Base-by-base conservation (phyloP, 2,329 filamentous ascomycete species). In the Alternaria viburni region DNA sequence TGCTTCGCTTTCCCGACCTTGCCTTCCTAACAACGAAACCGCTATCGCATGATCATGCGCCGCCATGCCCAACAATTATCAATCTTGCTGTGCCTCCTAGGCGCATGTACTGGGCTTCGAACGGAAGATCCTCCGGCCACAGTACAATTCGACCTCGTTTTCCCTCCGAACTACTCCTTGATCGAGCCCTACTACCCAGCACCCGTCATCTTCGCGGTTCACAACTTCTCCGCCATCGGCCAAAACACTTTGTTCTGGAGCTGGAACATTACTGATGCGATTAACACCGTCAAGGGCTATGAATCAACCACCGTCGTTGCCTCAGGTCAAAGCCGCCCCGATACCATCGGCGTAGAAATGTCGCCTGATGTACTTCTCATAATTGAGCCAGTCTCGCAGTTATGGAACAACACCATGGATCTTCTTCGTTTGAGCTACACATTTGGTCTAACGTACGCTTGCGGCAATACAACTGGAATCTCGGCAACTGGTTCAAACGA, bases 401-500 rank as follows among this genome's bases (percentile, higher is more conserved):
- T 41, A 17, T 0, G 36, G 2, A 41, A 41, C 5, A 11, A 10
- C 0, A 41, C 32, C 0, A 1, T 41, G 15, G 4, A 41, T 3
- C 4, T 10, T 17, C 5, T n/a, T 5, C 32, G 36, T 10, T 3
- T 17, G n/a, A 41, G 36, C n/a, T 41, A 41, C 36, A 41, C 36
- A 0, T 41, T 41, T 2, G 36, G 36, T 17, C 15, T 41, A 4
- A 41, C 36, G 0, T 41, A 17, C 36, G 15, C 36, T 0, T 41
- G 36, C 2, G n/a, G 36, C 9, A 41, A 41, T 0, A 17, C 15
- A 6, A 41, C 36, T 2, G n/a, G 36, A 11, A 8, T 41, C 0
- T 1, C 36, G 15, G 3, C 36, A 17, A 1, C 0, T 10, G 5
- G 4, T 3, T 6, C 32, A 1, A 2, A 41, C 1, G 0, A 0